Evolutionary conservation across 2,329 filamentous ascomycete genomes (phyloP).

Genomic region (Colletotrichum tabaci): DNA sequence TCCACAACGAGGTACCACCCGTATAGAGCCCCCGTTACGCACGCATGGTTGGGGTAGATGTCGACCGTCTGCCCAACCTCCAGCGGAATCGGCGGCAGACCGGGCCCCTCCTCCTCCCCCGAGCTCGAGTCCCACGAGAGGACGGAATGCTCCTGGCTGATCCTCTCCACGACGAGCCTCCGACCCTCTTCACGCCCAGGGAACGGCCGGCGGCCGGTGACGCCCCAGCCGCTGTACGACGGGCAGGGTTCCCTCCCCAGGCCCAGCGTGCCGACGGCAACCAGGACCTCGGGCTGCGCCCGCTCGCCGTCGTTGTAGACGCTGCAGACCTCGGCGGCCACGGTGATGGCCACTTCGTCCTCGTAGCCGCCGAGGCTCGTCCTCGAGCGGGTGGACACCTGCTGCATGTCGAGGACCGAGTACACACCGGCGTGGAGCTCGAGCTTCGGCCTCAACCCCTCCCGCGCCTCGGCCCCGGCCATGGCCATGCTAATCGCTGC

Average conservation of each 20-base stretch:
- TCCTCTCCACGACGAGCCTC: constrained; percentile 68
- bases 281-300: constrained; percentile 63
- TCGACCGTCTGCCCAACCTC: constrained; percentile 49
- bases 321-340: constrained; percentile 74
- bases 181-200: rapidly evolving
- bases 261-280: constrained; percentile 71
- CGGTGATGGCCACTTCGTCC: constrained; percentile 68
- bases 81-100: constrained; percentile 54
- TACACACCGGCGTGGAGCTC: constrained; percentile 79
- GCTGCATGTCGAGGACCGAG: constrained; percentile 75
- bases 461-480: background rate
- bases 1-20: constrained; percentile 71
- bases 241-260: constrained; percentile 75
- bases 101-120: constrained; percentile 17
- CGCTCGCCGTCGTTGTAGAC: constrained; percentile 63
- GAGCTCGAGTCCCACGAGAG: constrained; percentile 63
- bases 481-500: background rate
- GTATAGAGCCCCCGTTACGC: constrained; percentile 72
- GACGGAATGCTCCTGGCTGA: constrained; percentile 78
- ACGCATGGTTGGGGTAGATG: constrained; percentile 76
- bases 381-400: constrained; percentile 69
- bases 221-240: constrained; percentile 72
- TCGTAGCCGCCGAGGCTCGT: constrained; percentile 46
- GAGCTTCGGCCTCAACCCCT: constrained; percentile 49
- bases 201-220: constrained; percentile 60